Base-by-base conservation (phyloP, 306 rosid species). In the Benincasa hispida region DNA sequence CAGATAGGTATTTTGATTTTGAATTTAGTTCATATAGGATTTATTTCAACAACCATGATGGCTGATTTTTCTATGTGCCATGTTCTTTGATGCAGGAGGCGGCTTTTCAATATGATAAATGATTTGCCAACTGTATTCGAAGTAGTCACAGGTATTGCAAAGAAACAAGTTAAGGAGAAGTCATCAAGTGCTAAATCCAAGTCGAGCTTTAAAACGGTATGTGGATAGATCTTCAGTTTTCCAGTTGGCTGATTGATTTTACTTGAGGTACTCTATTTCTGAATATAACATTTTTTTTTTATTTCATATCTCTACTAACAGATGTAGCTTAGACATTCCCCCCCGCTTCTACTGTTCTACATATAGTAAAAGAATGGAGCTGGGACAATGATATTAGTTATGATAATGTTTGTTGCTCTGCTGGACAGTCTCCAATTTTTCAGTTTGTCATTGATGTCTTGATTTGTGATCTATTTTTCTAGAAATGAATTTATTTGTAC, bases 111-210 rank as follows among this genome's bases (percentile, higher is more conserved):
- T 70, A 88, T 93, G 97, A 86, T 91, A 60, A 93, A 91, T 81
- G 96, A 93, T 56, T 86, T 91, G 73, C 97, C 97, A 74, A 85
- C 98, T 50, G 79, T 91, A 82, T 91, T 82, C 85, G 97, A 93
- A 87, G 84, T 91, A 67, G 93, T 91, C 80, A 86, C 97, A 21
- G 98, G 97, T 73, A 54, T 86, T 63, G 96, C 87, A 19, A 93
- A 91, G 87, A 91, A 91, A 76, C 93, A 83, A 78, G 86, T 77
- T n/a, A 91, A 91, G 92, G 96, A 91, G 78, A 93, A 89, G 84
- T 79, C 96, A 74, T 86, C 97, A 37, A 88, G 73, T 59, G 81
- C 91, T 72, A 91, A 85, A 83, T 76, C 93, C 32, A 93, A 91
- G 90, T 86, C 93, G 61, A 86, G 75, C 86, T 70, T 93, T 30